Evolutionary conservation across 345 rosid genomes (phyloP), one percentile per base, ranked within the genome.

Genomic region (Rhodamnia argentea): DNA sequence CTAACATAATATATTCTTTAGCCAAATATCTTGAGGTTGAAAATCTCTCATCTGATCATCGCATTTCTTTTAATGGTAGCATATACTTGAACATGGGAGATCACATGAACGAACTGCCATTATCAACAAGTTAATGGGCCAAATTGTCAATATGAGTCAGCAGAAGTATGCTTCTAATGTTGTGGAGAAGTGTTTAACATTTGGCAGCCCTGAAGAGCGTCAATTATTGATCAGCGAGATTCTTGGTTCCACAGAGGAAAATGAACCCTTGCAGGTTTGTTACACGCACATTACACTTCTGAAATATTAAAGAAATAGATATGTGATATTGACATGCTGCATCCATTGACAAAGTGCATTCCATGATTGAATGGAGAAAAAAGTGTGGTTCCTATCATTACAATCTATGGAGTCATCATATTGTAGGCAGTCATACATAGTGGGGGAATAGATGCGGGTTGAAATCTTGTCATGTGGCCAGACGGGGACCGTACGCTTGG

Each of bases 81-180:
- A 97, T 90, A 93, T 96, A 83, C 94, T 97, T 90, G 95, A 95
- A 85, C 98, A 94, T 70, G 98, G 99, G 52, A 97, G 93, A 86
- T 94, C 95, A 20, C 92, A 94, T 51, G 96, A 96, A 87, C 90
- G 96, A 86, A 89, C 98, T 84, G 93, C 95, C 86, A 92, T 97
- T 10, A 94, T 97, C 75, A 90, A 89, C 86, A 89, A 96, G 94
- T 96, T 97, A 87, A 93, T 96, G 44, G 99, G 99, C 86, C 98
- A 96, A 92, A 94, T 97, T 70, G 98, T 97, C 84, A 94, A 91
- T 89, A 95, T 97, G 99, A 97, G 99, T 90, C 99, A 96, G 88
- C 99, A 97, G 89, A 97, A 97, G 91, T 97, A 94, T 86, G 99
- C 99, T 88, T 97, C 99, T 26, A 97, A 97, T 82, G 99, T 97